Evolutionary conservation across 2,329 filamentous ascomycete genomes (phyloP).

Genomic region (Botrytis deweyae): DNA sequence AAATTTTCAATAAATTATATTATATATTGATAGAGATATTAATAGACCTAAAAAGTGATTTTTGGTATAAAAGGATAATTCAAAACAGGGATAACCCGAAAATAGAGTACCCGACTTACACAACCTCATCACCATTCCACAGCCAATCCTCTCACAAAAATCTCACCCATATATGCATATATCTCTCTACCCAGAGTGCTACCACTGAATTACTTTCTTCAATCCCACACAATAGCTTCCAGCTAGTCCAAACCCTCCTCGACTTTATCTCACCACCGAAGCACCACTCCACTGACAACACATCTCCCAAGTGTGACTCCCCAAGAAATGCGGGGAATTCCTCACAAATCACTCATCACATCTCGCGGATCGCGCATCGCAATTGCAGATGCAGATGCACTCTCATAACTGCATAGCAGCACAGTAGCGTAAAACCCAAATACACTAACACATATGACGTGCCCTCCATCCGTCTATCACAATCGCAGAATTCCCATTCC

Average conservation of each 20-base stretch:
- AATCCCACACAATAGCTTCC: not conserved
- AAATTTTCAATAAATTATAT: too few species aligned
- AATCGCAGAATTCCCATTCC: not conserved
- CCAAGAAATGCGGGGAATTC: not conserved
- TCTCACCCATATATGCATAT: not conserved
- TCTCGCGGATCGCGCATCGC: not conserved
- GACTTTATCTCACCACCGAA: not conserved
- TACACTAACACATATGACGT: not conserved
- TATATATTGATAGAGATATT: too few species aligned
- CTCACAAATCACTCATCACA: not conserved
- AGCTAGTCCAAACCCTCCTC: not conserved
- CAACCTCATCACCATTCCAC: not conserved
- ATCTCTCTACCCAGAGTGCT: not conserved
- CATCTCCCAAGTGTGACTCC: not conserved
- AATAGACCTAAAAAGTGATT: too few species aligned
- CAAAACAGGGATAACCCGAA: too few species aligned
- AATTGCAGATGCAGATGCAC: not conserved
- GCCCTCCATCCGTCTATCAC: fast-evolving
- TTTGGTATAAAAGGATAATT: too few species aligned
- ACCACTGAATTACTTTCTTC: fast-evolving
- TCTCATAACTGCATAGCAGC: not conserved
- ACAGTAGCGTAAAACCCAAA: not conserved
- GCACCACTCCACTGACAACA: not conserved
- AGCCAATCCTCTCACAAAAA: not conserved
- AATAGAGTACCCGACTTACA: too few species aligned